Percentiles rank a stretch among this genome's conserved stretches.
Conservation (phyloP, 345 rosid species). For the Rhodamnia rubescens region DNA sequence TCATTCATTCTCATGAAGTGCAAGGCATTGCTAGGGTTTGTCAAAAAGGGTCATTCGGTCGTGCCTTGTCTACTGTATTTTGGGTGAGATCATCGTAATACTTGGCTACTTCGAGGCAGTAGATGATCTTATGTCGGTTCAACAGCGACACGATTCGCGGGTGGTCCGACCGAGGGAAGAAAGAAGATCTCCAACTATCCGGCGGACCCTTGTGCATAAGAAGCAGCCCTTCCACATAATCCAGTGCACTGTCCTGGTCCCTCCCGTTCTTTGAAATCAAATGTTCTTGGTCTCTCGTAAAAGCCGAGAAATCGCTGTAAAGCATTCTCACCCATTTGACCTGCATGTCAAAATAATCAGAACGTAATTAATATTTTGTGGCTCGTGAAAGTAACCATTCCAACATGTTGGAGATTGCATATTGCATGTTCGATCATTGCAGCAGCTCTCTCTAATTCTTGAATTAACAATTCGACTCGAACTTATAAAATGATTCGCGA, state of each 20-base stretch:
- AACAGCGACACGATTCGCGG: conserved; percentile 22
- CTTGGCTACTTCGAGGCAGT: conserved; percentile 32
- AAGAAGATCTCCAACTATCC: conserved; percentile 37
- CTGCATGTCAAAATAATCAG: conserved; percentile 7
- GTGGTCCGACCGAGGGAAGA: conserved; percentile 18
- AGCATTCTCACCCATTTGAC: conserved; percentile 38
- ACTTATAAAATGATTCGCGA: neutral
- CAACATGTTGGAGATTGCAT: neutral
- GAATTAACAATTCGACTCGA: neutral
- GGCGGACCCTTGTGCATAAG: conserved; percentile 23
- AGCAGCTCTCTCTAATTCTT: neutral
- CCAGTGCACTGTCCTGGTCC: neutral
- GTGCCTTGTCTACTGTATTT: conserved; percentile 17
- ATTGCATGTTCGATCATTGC: neutral
- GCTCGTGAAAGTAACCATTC: neutral
- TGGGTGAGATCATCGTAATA: conserved; percentile 22
- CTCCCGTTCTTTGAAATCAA: conserved; percentile 34
- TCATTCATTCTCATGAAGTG: neutral
- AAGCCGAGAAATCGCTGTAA: conserved; percentile 33
- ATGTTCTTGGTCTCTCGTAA: conserved; percentile 35
- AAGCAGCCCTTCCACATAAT: conserved; percentile 46
- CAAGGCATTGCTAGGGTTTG: neutral
- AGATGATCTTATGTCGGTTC: conserved; percentile 23
- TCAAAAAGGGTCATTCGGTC: neutral
- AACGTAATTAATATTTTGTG: neutral